Evolutionary conservation across 345 rosid genomes (phyloP).

Genomic region (Kandelia obovata): DNA sequence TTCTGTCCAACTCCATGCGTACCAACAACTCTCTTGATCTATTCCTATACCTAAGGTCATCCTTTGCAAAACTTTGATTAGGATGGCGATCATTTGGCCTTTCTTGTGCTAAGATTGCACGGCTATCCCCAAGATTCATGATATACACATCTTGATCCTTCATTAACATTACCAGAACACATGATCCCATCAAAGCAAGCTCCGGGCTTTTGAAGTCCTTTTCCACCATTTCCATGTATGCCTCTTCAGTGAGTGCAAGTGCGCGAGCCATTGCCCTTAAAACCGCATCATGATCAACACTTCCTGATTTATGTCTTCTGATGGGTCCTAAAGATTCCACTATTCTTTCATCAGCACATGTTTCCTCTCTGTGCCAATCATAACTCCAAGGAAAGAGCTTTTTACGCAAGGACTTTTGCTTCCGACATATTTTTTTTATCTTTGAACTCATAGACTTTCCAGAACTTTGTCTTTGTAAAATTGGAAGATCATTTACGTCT

Average conservation of each 20-base stretch:
- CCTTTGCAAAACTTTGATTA: slow-evolving; percentile 52
- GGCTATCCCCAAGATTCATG: slow-evolving; percentile 95
- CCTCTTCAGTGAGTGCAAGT: slow-evolving; percentile 67
- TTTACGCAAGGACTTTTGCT: slow-evolving; percentile 83
- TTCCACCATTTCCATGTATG: slow-evolving; percentile 94
- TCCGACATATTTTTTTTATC: slow-evolving; percentile 63
- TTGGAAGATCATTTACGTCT: slow-evolving; percentile 30
- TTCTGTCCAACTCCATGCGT: slow-evolving; percentile 92
- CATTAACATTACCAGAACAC: slow-evolving; percentile 93
- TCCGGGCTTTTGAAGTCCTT: slow-evolving; percentile 77
- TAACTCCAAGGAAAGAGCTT: slow-evolving; percentile 95
- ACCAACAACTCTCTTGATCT: slow-evolving; percentile 83
- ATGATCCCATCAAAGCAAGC: slow-evolving; percentile 95
- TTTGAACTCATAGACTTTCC: slow-evolving; percentile 63
- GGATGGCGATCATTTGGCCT: slow-evolving; percentile 73
- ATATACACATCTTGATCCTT: slow-evolving; percentile 96
- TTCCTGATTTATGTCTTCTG: slow-evolving; percentile 79
- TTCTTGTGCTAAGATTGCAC: slow-evolving; percentile 87
- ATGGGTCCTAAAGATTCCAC: slow-evolving; percentile 62
- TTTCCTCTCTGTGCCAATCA: slow-evolving; percentile 94
- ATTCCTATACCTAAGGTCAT: slow-evolving; percentile 62
- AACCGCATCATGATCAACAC: slow-evolving; percentile 72
- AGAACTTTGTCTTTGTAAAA: slow-evolving; percentile 45
- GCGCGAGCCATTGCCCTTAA: slow-evolving; percentile 82
- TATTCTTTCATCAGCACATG: slow-evolving; percentile 54